Conservation (phyloP, 108 stramenopile genomes). For the Aurantiochytrium sp. region DNA sequence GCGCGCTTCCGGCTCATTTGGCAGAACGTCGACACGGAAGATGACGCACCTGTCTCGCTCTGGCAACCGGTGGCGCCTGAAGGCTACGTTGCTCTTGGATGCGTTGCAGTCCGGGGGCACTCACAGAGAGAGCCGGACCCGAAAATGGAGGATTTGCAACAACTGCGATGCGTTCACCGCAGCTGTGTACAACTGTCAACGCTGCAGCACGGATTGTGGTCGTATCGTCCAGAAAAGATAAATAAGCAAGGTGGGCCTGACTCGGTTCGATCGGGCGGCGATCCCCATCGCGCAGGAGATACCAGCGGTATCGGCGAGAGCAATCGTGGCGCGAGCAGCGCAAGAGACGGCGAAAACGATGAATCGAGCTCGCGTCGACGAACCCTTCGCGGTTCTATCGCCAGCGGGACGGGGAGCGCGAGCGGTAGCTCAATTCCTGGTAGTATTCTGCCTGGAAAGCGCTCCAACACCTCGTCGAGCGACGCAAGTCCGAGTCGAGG, state of each 20-base stretch:
- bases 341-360: no score
- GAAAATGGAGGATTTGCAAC: neutral
- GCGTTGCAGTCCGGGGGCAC: neutral
- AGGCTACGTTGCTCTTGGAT: neutral
- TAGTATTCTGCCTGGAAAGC: neutral
- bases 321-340: neutral
- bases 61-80: neutral
- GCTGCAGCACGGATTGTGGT: conserved; percentile 13
- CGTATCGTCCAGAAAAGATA: neutral
- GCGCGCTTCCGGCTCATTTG: neutral
- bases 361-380: no score
- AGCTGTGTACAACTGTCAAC: conserved; percentile 1
- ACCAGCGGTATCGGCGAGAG: neutral
- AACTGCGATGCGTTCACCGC: neutral
- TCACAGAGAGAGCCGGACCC: neutral
- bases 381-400: neutral
- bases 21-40: neutral
- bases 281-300: neutral
- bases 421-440: neutral
- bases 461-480: no score
- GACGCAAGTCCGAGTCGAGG: no score
- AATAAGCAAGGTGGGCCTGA: neutral
- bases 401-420: neutral
- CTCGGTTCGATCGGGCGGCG: neutral
- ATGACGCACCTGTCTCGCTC: neutral